These are phyloP conservation scores for Neonectria punicea DNA, from an alignment of 2,329 filamentous ascomycete genomes.

Conservation along the genomic window DNA sequence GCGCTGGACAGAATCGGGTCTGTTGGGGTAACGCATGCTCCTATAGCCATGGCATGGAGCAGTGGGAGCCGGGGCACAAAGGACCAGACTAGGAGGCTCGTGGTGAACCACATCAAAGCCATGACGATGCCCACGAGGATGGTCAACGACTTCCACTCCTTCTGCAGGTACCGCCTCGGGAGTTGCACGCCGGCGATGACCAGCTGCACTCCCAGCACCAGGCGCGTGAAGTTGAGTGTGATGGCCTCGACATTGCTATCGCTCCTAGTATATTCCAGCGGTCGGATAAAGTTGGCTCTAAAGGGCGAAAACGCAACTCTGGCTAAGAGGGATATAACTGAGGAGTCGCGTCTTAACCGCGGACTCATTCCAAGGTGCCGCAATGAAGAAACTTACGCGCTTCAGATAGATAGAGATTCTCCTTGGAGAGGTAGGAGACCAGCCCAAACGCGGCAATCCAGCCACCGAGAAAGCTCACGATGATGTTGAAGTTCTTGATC, in stretches of 20 bases:
- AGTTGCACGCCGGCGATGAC: constrained; percentile 89
- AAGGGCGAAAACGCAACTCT: constrained; percentile 83
- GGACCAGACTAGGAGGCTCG: constrained; percentile 79
- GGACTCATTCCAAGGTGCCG: background rate
- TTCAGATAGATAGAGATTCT: constrained; percentile 91
- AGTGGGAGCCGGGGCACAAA: constrained; percentile 78
- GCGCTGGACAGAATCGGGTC: constrained; percentile 89
- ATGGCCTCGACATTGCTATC: constrained; percentile 72
- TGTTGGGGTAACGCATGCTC: constrained; percentile 88
- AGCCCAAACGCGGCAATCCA: constrained; percentile 90
- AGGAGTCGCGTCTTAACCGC: constrained; percentile 2
- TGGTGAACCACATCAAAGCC: constrained; percentile 86
- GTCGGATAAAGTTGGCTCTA: constrained; percentile 79
- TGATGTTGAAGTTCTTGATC: constrained; percentile 84
- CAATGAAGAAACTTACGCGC: constrained; percentile 71
- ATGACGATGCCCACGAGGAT: constrained; percentile 86
- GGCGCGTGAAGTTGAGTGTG: constrained; percentile 84
- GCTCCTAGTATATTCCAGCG: constrained; percentile 75
- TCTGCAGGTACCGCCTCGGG: constrained; percentile 81
- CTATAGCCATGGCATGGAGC: constrained; percentile 82
- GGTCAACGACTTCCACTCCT: constrained; percentile 80
- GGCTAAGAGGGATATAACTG: constrained; percentile 86
- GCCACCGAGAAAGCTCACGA: constrained; percentile 81
- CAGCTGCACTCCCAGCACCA: constrained; percentile 89
- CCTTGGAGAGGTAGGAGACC: constrained; percentile 89